phyloP scores from a whole-genome alignment of 805 yeast genomes.

The Ogataea nakhonphanomensis region DNA sequence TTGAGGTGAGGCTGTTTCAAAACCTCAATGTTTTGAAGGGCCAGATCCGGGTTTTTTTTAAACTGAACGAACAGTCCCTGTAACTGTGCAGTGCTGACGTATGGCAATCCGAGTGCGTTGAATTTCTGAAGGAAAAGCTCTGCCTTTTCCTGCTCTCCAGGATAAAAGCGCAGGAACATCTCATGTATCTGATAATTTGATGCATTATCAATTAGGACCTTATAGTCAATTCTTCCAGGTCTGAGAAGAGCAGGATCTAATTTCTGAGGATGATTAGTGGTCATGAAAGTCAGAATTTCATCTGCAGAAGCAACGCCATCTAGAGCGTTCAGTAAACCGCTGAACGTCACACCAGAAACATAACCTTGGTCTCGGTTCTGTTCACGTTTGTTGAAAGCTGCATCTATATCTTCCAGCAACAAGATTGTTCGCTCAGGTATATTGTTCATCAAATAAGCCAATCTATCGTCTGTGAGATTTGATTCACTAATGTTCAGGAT shows the following conservation, averaged over 20 bases:
- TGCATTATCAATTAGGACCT: constrained; percentile 84
- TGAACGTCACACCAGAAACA: constrained; percentile 87
- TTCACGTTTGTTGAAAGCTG: constrained; percentile 83
- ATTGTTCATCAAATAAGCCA: constrained; percentile 94
- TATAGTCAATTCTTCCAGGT: constrained; percentile 92
- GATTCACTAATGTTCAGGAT: constrained; percentile 86
- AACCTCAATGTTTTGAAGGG: constrained; percentile 60
- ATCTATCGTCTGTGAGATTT: constrained; percentile 88
- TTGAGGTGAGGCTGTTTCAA: constrained; percentile 36
- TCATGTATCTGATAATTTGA: constrained; percentile 68
- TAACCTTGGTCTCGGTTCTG: constrained; percentile 77
- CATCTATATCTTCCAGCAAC: constrained; percentile 89
- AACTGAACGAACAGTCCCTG: constrained; percentile 95
- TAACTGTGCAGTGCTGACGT: constrained; percentile 85
- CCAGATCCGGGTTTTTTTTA: constrained; percentile 75
- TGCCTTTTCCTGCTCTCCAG: constrained; percentile 50
- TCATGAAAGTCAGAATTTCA: constrained; percentile 95
- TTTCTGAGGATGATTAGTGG: constrained; percentile 94
- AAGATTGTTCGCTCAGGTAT: constrained; percentile 86
- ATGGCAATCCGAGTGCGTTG: constrained; percentile 44
- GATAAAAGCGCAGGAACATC: constrained; percentile 89
- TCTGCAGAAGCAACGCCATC: constrained; percentile 99
- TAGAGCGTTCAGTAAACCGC: constrained; percentile 88
- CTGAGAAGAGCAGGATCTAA: constrained; percentile 90
- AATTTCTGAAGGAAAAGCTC: constrained; percentile 48